phyloP scores from a whole-genome alignment of 108 stramenopile species.

The Schizochytrium sp. region DNA sequence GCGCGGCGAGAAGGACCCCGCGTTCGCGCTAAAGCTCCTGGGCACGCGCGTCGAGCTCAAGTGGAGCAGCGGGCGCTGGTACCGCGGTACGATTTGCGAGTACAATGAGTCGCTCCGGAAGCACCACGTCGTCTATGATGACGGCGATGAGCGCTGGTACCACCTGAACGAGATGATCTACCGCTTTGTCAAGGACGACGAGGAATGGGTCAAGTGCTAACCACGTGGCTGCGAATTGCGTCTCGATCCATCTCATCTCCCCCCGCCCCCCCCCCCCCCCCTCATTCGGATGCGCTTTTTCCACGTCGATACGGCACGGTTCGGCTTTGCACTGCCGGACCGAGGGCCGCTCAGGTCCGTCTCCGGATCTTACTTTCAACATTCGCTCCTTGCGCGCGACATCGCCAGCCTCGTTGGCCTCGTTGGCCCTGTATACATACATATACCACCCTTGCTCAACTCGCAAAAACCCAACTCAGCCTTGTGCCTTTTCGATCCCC shows the following conservation, averaged over 20 bases:
- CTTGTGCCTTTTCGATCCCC: too few species aligned
- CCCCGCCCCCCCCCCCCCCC: too few species aligned
- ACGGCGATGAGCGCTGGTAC: slow-evolving; percentile 31
- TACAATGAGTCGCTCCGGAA: slow-evolving; percentile 12
- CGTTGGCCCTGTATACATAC: too few species aligned
- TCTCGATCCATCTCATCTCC: neutral
- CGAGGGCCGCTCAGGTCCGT: too few species aligned
- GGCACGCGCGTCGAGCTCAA: slow-evolving; percentile 21
- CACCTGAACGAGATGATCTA: slow-evolving; percentile 6
- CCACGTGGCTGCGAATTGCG: neutral
- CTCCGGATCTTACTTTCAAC: too few species aligned
- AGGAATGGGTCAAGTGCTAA: slow-evolving; percentile 18
- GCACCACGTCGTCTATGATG: slow-evolving; percentile 27
- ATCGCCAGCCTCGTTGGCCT: too few species aligned
- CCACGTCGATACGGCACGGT: too few species aligned
- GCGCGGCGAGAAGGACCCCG: neutral
- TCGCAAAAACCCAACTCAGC: too few species aligned
- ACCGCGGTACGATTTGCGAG: slow-evolving; percentile 23
- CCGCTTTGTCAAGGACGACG: slow-evolving; percentile 15
- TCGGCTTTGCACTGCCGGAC: too few species aligned
- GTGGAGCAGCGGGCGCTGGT: slow-evolving; percentile 30
- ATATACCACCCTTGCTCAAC: too few species aligned
- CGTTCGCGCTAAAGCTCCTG: neutral
- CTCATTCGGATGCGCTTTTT: too few species aligned
- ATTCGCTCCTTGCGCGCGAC: too few species aligned